Evolutionary conservation across 805 yeast species (phyloP).

Genomic region (Sungouiella thailandica): DNA sequence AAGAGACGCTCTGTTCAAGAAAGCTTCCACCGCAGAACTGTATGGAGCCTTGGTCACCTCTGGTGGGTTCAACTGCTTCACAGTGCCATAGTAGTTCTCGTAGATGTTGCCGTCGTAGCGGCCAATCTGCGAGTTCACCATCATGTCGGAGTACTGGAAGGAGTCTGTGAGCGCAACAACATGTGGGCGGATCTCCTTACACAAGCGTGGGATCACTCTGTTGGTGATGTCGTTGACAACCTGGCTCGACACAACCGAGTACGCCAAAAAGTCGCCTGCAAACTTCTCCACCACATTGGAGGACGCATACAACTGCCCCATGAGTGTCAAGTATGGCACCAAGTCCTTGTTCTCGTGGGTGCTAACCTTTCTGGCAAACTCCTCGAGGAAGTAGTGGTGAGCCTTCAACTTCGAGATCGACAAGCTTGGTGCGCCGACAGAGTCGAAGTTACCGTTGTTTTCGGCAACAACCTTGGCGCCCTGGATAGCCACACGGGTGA

Average conservation of each 20-base stretch:
- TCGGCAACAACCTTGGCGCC: slow-evolving; percentile 14
- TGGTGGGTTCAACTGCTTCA: slow-evolving; percentile 15
- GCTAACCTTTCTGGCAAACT: slow-evolving; percentile 8
- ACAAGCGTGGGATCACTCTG: slow-evolving; percentile 12
- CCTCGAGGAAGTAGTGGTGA: slow-evolving; percentile 15
- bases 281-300: slow-evolving; percentile 16
- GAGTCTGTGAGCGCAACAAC: slow-evolving; percentile 16
- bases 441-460: slow-evolving; percentile 14
- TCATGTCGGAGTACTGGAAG: slow-evolving; percentile 16
- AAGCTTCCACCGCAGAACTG: slow-evolving; percentile 15
- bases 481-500: slow-evolving; percentile 15
- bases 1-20: slow-evolving; percentile 12
- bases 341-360: slow-evolving; percentile 10
- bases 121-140: slow-evolving; percentile 15
- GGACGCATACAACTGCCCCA: slow-evolving; percentile 16
- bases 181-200: slow-evolving; percentile 15
- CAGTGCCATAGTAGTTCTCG: slow-evolving; percentile 17
- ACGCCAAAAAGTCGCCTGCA: slow-evolving; percentile 14
- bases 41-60: slow-evolving; percentile 16
- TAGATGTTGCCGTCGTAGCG: slow-evolving; percentile 16
- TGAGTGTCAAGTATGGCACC: slow-evolving; percentile 10
- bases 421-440: slow-evolving; percentile 16
- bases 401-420: slow-evolving; percentile 18
- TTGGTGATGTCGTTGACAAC: slow-evolving; percentile 13
- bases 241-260: slow-evolving; percentile 12